Conservation (phyloP, 1,284 basidiomycete genomes). For the Exobasidium cylindrosporum region DNA sequence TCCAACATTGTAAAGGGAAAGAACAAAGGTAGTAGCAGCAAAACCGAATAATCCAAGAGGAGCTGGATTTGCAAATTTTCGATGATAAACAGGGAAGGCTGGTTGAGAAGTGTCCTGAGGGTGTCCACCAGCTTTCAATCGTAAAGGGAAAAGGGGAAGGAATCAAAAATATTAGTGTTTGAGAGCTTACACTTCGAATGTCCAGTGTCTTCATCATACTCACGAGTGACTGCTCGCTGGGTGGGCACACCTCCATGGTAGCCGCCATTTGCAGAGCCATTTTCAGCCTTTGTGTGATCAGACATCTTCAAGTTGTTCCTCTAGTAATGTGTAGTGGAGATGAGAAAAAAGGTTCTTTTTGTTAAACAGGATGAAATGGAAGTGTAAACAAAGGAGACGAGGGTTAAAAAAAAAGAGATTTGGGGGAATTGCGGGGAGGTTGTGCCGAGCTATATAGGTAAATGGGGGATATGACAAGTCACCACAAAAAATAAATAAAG, state of each 20-base stretch:
- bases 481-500: not conserved
- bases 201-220: conserved; percentile 2
- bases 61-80: conserved; percentile 59
- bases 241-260: conserved; percentile 30
- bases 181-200: not conserved
- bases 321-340: too few relatives aligned
- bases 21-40: conserved; percentile 60
- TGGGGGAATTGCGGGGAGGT: not conserved
- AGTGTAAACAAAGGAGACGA: not conserved
- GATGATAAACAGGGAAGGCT: conserved; percentile 48
- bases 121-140: conserved; percentile 58
- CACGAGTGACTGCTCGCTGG: conserved; percentile 17
- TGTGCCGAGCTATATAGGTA: not conserved
- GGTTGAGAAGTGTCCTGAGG: conserved; percentile 57
- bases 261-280: conserved; percentile 21
- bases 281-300: conserved; percentile 19
- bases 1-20: conserved; percentile 57
- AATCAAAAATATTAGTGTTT: too few relatives aligned
- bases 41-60: conserved; percentile 58
- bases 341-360: too few relatives aligned
- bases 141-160: too few relatives aligned
- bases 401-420: not conserved
- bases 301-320: conserved; percentile 1
- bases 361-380: too few relatives aligned
- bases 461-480: not conserved